Base-by-base conservation (phyloP, 2,329 filamentous ascomycete genomes). In the Neonectria faginata region DNA sequence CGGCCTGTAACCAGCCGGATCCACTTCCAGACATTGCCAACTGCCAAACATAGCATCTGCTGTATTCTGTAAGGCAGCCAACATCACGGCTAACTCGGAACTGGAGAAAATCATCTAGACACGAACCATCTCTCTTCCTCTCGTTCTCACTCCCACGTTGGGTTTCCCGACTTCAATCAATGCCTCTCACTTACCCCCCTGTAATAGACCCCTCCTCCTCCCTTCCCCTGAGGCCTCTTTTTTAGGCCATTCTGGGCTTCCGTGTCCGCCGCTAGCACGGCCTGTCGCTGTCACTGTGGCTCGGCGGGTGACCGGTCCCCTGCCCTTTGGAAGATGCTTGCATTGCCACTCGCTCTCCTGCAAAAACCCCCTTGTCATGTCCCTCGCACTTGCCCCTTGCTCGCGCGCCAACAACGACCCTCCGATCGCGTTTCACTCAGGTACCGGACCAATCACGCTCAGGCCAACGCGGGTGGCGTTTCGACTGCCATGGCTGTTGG, bases 381-480 rank as follows among this genome's bases (percentile, higher is more conserved):
- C n/a, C 39, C 39, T 55, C 27, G 48, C 18, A 47, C 52, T 41
- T 59, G 53, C 60, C 39, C 62, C 67, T 60, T 62, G 59, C 57
- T 59, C 57, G 67, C 62, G 70, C 57, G 60, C 53, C 66, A 65
- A 69, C 45, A 58, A 54, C 18, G 16, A 25, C 25, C 20, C 52
- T 27, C 36, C 27, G 58, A 54, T 39, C 33, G 66, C 42, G 71
- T 73, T 73, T 73, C 71, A 73, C 56, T 59, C 65, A 71, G 67
- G 66, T 57, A 72, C 71, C 25, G 51, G 57, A 44, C 67, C 70
- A 70, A 71, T 73, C 68, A 72, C 59, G 58, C 50, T 47, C 57
- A 39, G 31, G 39, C 20, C 53, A 42, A 27, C 39, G 64, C 66
- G 66, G 68, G 71, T 67, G 65, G 68, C 70, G 68, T 72, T 70